Percentiles rank a stretch among this genome's conserved stretches.
These are phyloP conservation scores for Diaporthe citrichinensis DNA, from an alignment of 2,329 filamentous ascomycete genomes.

Conservation along the genomic window DNA sequence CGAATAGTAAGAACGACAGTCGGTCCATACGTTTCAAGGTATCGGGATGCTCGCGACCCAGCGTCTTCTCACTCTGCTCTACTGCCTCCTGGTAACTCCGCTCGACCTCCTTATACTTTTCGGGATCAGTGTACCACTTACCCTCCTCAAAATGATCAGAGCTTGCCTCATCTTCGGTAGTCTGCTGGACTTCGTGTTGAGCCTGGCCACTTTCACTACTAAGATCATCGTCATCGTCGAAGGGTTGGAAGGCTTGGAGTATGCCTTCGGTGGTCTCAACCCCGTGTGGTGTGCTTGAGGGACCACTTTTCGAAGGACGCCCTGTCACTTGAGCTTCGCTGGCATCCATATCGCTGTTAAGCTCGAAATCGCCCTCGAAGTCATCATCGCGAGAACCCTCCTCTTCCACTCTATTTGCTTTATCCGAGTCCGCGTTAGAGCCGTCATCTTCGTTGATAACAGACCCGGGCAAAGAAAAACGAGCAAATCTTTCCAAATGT, in stretches of 20 bases:
- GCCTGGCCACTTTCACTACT: background rate
- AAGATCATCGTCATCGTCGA: background rate
- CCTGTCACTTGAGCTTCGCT: background rate
- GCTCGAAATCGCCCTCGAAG: background rate
- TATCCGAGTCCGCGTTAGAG: conserved; percentile 1
- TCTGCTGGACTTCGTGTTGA: background rate
- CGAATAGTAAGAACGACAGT: background rate
- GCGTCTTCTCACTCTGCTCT: background rate
- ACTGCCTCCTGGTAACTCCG: background rate
- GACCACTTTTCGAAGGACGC: background rate
- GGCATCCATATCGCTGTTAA: background rate
- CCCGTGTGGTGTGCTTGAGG: background rate
- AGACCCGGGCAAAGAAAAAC: conserved; percentile 17
- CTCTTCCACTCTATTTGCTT: conserved; percentile 4
- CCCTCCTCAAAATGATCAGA: background rate
- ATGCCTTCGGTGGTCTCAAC: background rate
- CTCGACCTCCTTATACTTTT: background rate
- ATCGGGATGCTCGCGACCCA: background rate
- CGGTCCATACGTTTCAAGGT: background rate
- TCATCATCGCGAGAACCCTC: conserved; percentile 20
- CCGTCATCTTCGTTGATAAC: background rate
- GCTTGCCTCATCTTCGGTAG: background rate
- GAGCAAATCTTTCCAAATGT: conserved; percentile 13
- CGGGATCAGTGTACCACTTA: background rate
- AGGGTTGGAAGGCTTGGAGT: background rate